These are phyloP conservation scores for Fusarium sp. DNA, from an alignment of 2,329 filamentous ascomycete species.

Conservation along the genomic window DNA sequence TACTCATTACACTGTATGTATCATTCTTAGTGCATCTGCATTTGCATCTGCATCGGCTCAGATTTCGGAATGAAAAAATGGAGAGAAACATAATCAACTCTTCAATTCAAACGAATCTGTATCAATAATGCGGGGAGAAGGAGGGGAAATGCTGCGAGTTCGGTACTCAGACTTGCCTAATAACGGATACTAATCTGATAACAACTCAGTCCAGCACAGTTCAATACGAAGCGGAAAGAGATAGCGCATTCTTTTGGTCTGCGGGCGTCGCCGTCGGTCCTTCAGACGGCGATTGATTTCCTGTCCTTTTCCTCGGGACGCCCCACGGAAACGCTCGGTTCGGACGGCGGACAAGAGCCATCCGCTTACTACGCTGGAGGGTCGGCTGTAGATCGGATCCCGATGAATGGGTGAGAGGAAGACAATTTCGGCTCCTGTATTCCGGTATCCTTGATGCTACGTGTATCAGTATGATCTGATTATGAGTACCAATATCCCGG, in stretches of 20 bases:
- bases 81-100: background rate
- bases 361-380: conserved; percentile 18
- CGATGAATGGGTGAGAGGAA: conserved; percentile 11
- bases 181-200: conserved; percentile 4
- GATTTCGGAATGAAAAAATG: conserved; percentile 7
- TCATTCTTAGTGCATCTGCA: background rate
- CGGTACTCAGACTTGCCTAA: background rate
- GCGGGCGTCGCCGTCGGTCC: conserved; percentile 14
- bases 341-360: conserved; percentile 38
- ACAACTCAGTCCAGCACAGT: background rate
- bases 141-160: background rate
- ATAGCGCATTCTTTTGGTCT: conserved; percentile 2
- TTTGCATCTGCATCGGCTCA: conserved; percentile 22
- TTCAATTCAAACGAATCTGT: background rate
- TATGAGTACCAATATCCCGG: background rate
- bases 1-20: background rate
- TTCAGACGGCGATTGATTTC: conserved; percentile 1
- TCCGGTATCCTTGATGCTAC: background rate
- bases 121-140: conserved; percentile 31
- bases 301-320: conserved; percentile 35
- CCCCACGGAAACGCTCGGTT: conserved; percentile 45
- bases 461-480: background rate
- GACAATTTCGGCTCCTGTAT: background rate
- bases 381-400: conserved; percentile 8
- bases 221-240: background rate